phyloP scores from a whole-genome alignment of 1,139 yeast genomes.

The Pneumocystis murina region DNA sequence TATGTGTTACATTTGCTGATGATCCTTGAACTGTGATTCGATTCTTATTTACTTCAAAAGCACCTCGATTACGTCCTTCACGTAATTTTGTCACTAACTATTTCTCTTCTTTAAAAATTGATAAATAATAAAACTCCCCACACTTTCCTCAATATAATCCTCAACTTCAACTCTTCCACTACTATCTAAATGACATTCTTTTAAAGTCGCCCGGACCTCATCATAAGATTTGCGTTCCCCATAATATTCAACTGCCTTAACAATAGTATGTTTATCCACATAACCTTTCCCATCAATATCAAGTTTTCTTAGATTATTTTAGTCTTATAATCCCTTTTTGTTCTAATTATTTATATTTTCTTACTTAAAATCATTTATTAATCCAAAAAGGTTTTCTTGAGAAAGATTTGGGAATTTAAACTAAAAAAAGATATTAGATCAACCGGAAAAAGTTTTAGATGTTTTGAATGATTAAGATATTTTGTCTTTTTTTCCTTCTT shows the following conservation, averaged over 20 bases:
- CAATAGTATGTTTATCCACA: conserved; percentile 80
- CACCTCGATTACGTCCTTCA: not conserved
- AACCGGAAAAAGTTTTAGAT: not conserved
- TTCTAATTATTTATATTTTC: conserved; percentile 9
- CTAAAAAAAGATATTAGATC: conserved; percentile 21
- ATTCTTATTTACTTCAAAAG: conserved; percentile 13
- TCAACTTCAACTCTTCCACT: conserved; percentile 94
- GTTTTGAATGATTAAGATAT: too few relatives aligned
- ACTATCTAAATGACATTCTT: conserved; percentile 83
- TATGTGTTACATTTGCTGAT: conserved; percentile 86
- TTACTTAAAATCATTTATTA: conserved; percentile 59
- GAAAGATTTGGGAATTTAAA: conserved; percentile 73
- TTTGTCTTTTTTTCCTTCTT: too few relatives aligned
- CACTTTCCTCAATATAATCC: conserved; percentile 60
- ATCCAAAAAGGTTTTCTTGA: conserved; percentile 71
- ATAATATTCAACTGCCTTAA: conserved; percentile 62
- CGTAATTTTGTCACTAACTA: not conserved
- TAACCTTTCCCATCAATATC: conserved; percentile 92
- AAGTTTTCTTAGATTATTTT: conserved; percentile 37
- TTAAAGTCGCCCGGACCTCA: conserved; percentile 83
- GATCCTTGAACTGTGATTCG: conserved; percentile 69
- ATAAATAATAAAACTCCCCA: not conserved
- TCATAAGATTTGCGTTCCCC: conserved; percentile 71
- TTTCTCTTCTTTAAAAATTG: not conserved
- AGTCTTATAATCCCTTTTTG: not conserved